Evolutionary conservation across 345 rosid genomes (phyloP).

Genomic region (Sisymbrium altissimum): DNA sequence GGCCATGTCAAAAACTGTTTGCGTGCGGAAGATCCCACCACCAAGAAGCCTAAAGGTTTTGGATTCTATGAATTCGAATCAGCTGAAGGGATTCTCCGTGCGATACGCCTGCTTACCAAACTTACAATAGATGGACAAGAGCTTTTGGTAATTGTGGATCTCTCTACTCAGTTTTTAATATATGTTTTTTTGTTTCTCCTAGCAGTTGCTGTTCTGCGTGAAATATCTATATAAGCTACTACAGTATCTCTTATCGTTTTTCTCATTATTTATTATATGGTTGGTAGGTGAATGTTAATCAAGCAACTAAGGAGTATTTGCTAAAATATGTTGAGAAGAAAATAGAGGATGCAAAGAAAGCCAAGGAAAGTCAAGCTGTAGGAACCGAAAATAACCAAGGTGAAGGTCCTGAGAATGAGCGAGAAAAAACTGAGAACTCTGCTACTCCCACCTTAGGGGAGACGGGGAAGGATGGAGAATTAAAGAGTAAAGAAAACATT

Average conservation of each 20-base stretch:
- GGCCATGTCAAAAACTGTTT: constrained; percentile 92
- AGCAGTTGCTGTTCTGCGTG: neutral
- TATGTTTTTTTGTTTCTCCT: neutral
- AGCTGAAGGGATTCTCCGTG: constrained; percentile 96
- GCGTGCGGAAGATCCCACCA: constrained; percentile 78
- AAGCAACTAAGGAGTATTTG: constrained; percentile 86
- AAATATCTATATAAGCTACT: neutral
- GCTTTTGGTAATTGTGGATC: constrained; percentile 59
- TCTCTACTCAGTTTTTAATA: neutral
- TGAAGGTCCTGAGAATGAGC: constrained; percentile 47
- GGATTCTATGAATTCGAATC: constrained; percentile 96
- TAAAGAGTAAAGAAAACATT: constrained; percentile 49
- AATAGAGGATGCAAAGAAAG: constrained; percentile 62
- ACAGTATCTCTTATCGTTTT: neutral
- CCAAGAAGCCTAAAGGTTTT: constrained; percentile 81
- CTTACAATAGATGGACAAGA: constrained; percentile 91
- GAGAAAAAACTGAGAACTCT: constrained; percentile 32
- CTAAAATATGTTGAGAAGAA: constrained; percentile 77
- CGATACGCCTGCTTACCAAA: constrained; percentile 83
- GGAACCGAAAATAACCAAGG: constrained; percentile 44
- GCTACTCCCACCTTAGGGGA: constrained; percentile 37
- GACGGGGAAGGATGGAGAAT: constrained; percentile 47
- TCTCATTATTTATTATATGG: neutral
- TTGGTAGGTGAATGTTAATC: constrained; percentile 74
- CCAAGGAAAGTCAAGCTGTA: constrained; percentile 47